Percentiles rank a stretch among this genome's conserved stretches.
Conservation (phyloP, 1,284 basidiomycete species). For the Puccinia polysora region DNA sequence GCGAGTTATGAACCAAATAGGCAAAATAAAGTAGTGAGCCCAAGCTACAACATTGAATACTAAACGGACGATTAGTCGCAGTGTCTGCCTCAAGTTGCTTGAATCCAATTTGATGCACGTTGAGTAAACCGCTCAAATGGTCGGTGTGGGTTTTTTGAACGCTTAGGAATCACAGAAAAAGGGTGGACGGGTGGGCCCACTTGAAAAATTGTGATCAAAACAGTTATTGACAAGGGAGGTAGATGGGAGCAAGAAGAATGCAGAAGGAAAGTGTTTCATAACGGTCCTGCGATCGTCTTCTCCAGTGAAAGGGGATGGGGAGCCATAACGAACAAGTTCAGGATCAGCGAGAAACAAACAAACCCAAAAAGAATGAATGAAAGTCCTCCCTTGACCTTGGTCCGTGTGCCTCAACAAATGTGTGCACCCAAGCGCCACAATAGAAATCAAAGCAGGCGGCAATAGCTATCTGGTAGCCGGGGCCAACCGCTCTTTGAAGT, state of each 20-base stretch:
- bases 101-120: conserved; percentile 12
- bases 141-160: conserved; percentile 23
- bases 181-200: conserved; percentile 14
- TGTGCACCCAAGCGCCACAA: conserved; percentile 27
- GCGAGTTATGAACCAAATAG: conserved; percentile 20
- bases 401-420: conserved; percentile 14
- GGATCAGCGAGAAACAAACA: conserved; percentile 16
- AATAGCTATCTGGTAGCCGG: background rate
- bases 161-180: conserved; percentile 17
- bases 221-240: conserved; percentile 19
- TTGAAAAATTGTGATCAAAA: conserved; percentile 36
- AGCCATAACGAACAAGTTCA: conserved; percentile 16
- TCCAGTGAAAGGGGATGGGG: conserved; percentile 9
- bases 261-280: conserved; percentile 39
- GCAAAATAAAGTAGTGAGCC: conserved; percentile 12
- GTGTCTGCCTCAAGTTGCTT: background rate
- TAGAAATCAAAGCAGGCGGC: conserved; percentile 14
- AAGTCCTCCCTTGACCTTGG: conserved; percentile 15
- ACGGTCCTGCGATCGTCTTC: conserved; percentile 29
- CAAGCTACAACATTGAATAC: conserved; percentile 15
- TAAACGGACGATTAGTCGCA: conserved; percentile 8
- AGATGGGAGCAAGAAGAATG: conserved; percentile 41
- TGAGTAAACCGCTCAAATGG: conserved; percentile 26
- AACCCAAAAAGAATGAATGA: conserved; percentile 27
- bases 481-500: background rate